phyloP scores from a whole-genome alignment of 495 filamentous ascomycete species.

The Penicillium cataractarum region DNA sequence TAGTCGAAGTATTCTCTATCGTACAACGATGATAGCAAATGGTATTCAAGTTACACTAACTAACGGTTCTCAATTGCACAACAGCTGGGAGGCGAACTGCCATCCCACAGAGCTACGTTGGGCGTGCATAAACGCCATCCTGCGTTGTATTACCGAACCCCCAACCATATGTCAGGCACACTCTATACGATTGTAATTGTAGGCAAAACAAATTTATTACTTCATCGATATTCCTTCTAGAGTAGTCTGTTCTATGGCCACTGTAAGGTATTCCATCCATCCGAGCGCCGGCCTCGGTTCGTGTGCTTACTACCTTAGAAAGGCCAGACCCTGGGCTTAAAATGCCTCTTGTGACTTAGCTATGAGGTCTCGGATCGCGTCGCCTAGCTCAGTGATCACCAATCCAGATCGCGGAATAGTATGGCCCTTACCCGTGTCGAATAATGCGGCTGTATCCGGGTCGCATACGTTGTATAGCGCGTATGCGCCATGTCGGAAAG shows the following conservation, averaged over 20 bases:
- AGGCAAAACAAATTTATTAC: neutral
- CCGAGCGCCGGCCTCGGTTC: neutral
- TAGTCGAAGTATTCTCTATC: neutral
- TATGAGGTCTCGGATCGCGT: constrained; percentile 31
- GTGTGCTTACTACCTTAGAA: neutral
- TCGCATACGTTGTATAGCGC: constrained; percentile 62
- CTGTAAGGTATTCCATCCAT: neutral
- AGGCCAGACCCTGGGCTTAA: neutral
- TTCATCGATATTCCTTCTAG: neutral
- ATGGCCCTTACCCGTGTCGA: constrained; percentile 60
- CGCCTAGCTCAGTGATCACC: constrained; percentile 31
- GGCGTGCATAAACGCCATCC: neutral
- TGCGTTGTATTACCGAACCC: neutral
- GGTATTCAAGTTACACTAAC: neutral
- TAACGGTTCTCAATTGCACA: neutral
- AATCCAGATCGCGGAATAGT: constrained; percentile 55
- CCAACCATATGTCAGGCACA: neutral
- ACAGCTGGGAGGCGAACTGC: neutral
- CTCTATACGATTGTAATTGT: neutral
- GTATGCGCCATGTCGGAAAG: constrained; percentile 54
- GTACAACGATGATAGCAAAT: neutral
- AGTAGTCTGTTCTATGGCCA: neutral
- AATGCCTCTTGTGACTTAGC: neutral
- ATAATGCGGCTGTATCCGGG: constrained; percentile 49
- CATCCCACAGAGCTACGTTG: neutral